A percentile compares a stretch with the other conserved stretches of the same genome.
These are phyloP conservation scores for Globisporangium middletonii DNA, from an alignment of 352 stramenopile species.

Conservation along the genomic window DNA sequence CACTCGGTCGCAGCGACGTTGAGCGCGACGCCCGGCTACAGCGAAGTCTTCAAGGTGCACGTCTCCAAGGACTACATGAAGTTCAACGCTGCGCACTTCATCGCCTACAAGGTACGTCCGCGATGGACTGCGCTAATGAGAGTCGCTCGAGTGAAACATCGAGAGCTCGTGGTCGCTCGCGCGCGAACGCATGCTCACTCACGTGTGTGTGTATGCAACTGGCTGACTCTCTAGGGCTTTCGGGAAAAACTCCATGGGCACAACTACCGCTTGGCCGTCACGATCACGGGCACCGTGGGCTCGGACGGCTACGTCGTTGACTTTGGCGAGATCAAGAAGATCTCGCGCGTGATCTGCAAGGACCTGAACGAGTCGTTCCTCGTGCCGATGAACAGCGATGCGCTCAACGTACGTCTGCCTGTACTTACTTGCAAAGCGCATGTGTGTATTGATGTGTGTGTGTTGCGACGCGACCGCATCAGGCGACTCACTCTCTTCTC, in stretches of 20 bases:
- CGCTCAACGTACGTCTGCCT: constrained; percentile 60
- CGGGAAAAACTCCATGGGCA: constrained; percentile 96
- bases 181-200: too few species aligned
- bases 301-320: constrained; percentile 96
- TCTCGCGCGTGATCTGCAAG: constrained; percentile 92
- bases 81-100: constrained; percentile 88
- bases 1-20: constrained; percentile 9
- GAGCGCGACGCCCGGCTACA: constrained; percentile 21
- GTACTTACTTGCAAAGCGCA: not conserved
- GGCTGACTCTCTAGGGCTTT: constrained; percentile 66
- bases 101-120: constrained; percentile 76
- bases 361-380: constrained; percentile 97
- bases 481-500: not conserved
- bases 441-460: not conserved
- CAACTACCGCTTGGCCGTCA: constrained; percentile 95
- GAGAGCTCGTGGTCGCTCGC: too few species aligned
- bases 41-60: constrained; percentile 84
- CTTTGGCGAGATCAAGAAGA: constrained; percentile 97
- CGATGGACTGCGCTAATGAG: too few species aligned
- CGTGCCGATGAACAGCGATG: constrained; percentile 93
- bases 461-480: not conserved
- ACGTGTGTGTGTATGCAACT: constrained; percentile 2
- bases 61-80: constrained; percentile 91
- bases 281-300: constrained; percentile 80
- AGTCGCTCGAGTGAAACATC: too few species aligned